A percentile compares a stretch with the other conserved stretches of the same genome.
These are phyloP conservation scores for Chamaecyparis obtusa DNA, from an alignment of 75 land plant species.

Conservation along the genomic window DNA sequence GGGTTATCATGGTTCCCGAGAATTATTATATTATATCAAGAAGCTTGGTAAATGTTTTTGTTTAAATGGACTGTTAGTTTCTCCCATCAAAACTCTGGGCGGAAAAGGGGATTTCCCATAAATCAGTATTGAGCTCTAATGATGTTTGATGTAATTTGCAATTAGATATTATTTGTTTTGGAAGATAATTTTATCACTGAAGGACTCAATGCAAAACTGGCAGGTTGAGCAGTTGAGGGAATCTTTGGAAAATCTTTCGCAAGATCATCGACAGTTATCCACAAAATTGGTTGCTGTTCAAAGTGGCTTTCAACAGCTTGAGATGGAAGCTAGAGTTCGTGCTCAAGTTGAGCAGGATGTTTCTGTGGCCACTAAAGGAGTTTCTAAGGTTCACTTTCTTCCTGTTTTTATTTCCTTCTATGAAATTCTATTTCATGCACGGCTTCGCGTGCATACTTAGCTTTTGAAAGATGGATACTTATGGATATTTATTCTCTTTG, in stretches of 20 bases:
- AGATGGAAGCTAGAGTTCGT: slow-evolving; percentile 2
- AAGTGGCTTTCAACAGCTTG: slow-evolving; percentile 10
- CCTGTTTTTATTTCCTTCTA: not conserved
- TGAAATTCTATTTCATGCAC: not conserved
- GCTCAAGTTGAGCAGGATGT: slow-evolving; percentile 8
- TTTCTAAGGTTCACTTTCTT: slow-evolving; percentile 1
- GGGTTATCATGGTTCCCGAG: not conserved
- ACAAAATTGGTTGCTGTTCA: not conserved
- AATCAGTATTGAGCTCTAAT: not conserved
- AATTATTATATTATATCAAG: not conserved
- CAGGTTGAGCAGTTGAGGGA: not conserved
- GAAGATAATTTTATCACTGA: not conserved
- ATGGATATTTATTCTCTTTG: not conserved
- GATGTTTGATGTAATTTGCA: not conserved
- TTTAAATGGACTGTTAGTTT: not conserved
- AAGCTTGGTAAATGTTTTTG: not conserved
- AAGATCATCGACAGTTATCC: not conserved
- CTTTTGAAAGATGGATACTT: not conserved
- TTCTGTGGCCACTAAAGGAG: not conserved
- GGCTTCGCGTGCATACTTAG: not conserved
- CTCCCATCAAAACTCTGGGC: not conserved
- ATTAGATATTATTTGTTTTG: not conserved
- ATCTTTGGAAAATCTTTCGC: not conserved
- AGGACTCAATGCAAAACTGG: not conserved
- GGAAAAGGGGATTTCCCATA: not conserved